These are phyloP conservation scores for Astrephomene gubernaculifera DNA, from an alignment of 139 green algal species.

Conservation along the genomic window DNA sequence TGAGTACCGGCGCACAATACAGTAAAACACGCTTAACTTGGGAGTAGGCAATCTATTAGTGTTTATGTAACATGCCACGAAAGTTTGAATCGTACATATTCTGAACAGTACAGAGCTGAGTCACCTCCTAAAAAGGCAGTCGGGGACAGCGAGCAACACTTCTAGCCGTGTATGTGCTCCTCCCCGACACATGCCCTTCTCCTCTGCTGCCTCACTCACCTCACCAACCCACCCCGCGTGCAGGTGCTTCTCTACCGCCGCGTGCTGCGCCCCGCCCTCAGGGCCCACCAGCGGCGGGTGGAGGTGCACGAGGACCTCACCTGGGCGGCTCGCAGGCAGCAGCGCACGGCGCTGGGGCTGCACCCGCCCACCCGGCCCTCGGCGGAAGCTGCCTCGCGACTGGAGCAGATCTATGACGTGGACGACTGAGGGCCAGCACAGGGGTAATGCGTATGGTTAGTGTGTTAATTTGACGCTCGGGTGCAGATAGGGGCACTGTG, in stretches of 20 bases:
- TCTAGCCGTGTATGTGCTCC: too few species aligned
- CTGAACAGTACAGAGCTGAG: too few species aligned
- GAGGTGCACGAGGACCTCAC: conserved; percentile 38
- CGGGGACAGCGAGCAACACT: too few species aligned
- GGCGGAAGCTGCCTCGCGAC: conserved; percentile 53
- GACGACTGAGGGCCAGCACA: conserved; percentile 60
- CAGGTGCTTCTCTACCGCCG: conserved; percentile 51
- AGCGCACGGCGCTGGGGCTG: conserved; percentile 57
- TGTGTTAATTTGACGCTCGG: too few species aligned
- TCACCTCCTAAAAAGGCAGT: too few species aligned
- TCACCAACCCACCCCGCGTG: neutral
- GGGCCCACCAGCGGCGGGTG: conserved; percentile 22
- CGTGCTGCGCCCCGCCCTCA: conserved; percentile 45
- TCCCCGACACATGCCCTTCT: neutral
- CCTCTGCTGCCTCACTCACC: neutral
- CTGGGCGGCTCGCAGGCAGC: conserved; percentile 46
- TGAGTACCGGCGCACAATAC: too few species aligned
- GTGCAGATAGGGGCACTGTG: too few species aligned
- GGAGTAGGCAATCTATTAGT: too few species aligned
- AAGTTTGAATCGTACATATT: neutral
- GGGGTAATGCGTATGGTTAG: too few species aligned
- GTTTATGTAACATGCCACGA: neutral
- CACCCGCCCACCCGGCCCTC: conserved; percentile 49
- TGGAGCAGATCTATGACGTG: conserved; percentile 74
- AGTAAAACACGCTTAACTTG: too few species aligned